Conservation (phyloP, 2,329 filamentous ascomycete genomes). For the Coniella vitis region DNA sequence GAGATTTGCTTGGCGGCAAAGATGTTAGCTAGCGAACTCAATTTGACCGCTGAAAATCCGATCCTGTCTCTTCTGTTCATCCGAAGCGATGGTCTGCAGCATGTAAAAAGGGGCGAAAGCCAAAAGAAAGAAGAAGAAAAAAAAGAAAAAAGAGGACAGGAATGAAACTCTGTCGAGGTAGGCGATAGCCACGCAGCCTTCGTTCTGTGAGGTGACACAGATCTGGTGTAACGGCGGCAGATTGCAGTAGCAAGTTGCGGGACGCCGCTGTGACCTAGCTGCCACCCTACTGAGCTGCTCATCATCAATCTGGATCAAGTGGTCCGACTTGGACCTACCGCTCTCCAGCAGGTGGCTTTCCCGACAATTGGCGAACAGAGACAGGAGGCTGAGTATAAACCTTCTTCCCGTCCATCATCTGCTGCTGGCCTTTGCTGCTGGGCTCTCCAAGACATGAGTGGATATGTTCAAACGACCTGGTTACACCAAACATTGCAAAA, state of each 20-base stretch:
- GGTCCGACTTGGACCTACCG: slow-evolving; percentile 11
- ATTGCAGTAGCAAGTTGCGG: slow-evolving; percentile 16
- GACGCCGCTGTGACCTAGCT: slow-evolving; percentile 13
- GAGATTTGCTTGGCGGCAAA: too few relatives aligned
- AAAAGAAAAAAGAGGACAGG: too few relatives aligned
- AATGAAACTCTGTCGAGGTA: too few relatives aligned
- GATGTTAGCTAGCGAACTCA: background rate
- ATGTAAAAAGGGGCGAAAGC: slow-evolving; percentile 2
- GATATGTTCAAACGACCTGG: slow-evolving; percentile 11
- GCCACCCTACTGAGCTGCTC: slow-evolving; percentile 14
- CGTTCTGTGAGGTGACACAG: slow-evolving; percentile 10
- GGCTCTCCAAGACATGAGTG: slow-evolving; percentile 16
- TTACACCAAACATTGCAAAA: slow-evolving; percentile 12
- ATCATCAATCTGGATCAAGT: slow-evolving; percentile 15
- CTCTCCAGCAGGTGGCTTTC: slow-evolving; percentile 1
- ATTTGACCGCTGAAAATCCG: slow-evolving; percentile 2
- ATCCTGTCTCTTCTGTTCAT: slow-evolving; percentile 7
- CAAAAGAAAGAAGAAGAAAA: background rate
- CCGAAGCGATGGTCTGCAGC: slow-evolving; percentile 7
- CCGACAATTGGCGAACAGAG: slow-evolving; percentile 4
- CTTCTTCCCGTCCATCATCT: slow-evolving; percentile 3
- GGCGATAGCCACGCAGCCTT: background rate
- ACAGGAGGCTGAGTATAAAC: slow-evolving; percentile 11
- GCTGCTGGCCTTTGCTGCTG: slow-evolving; percentile 3
- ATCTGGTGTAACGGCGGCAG: slow-evolving; percentile 18